Conservation (phyloP, 2,329 filamentous ascomycete species). For the Apiospora hydei region DNA sequence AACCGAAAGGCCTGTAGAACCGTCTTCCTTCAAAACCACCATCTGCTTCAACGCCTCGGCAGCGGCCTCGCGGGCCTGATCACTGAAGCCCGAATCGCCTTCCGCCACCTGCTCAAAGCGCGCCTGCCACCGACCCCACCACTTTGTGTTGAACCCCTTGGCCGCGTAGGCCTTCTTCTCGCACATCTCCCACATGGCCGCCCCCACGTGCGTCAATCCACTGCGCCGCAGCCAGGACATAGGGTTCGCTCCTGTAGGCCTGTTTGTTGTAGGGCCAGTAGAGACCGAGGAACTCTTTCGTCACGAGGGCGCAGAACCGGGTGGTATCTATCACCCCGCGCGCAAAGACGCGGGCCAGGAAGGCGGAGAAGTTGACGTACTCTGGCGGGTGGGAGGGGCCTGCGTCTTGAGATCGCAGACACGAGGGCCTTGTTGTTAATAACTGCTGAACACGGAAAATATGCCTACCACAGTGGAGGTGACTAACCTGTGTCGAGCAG, state of each 20-base stretch:
- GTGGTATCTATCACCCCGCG: constrained; percentile 1
- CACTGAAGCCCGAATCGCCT: background rate
- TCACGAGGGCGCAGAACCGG: background rate
- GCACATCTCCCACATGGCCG: constrained; percentile 11
- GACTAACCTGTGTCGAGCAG: constrained; percentile 1
- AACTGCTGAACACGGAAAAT: background rate
- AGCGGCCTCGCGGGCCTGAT: background rate
- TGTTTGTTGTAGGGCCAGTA: constrained; percentile 4
- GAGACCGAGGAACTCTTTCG: background rate
- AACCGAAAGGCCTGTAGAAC: background rate
- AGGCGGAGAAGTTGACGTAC: background rate
- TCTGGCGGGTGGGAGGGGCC: background rate
- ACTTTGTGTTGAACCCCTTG: background rate
- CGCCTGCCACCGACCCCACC: constrained; percentile 6
- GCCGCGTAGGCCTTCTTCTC: constrained; percentile 12
- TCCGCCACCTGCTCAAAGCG: background rate
- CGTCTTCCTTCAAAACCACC: background rate
- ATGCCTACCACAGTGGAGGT: too few species aligned
- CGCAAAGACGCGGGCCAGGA: constrained; percentile 8
- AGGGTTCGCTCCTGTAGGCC: background rate
- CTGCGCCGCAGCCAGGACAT: background rate
- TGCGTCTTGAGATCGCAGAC: background rate
- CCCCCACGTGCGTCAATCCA: background rate
- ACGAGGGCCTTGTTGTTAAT: background rate
- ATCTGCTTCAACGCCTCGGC: background rate